Evolutionary conservation across 805 yeast species (phyloP).

Genomic region (Suhomyces sp.): DNA sequence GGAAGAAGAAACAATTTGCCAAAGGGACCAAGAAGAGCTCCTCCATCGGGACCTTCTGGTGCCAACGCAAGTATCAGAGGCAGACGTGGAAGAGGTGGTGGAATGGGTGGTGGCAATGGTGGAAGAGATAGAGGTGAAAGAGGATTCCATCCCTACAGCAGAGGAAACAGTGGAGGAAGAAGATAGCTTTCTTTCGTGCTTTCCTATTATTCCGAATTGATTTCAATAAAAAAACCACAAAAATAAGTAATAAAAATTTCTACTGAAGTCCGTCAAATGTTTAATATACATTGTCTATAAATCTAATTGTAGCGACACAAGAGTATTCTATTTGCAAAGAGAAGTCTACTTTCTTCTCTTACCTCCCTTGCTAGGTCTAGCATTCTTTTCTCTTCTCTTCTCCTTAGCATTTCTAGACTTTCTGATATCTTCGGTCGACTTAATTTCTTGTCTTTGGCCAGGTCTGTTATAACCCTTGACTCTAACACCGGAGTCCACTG

Average conservation of each 20-base stretch:
- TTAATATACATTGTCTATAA: too few relatives aligned
- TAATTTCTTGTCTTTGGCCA: slow-evolving; percentile 55
- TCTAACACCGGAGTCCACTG: slow-evolving; percentile 67
- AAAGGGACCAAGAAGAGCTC: slow-evolving; percentile 50
- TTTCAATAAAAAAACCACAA: too few relatives aligned
- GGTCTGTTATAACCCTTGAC: slow-evolving; percentile 66
- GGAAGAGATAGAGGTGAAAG: slow-evolving; percentile 30
- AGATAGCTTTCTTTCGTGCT: too few relatives aligned
- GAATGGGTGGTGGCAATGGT: slow-evolving; percentile 22
- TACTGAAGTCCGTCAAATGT: too few relatives aligned
- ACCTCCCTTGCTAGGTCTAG: slow-evolving; percentile 64
- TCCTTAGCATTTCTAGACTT: slow-evolving; percentile 71
- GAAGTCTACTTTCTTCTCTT: too few relatives aligned
- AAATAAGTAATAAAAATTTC: too few relatives aligned
- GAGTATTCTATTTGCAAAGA: too few relatives aligned
- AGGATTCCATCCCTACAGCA: slow-evolving; percentile 46
- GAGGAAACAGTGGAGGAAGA: slow-evolving; percentile 26
- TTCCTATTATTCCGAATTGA: too few relatives aligned
- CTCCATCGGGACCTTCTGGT: slow-evolving; percentile 39
- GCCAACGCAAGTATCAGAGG: slow-evolving; percentile 31
- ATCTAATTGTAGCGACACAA: too few relatives aligned
- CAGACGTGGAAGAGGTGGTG: slow-evolving; percentile 24
- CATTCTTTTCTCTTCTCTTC: slow-evolving; percentile 79
- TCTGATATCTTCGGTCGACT: slow-evolving; percentile 71
- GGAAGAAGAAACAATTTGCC: slow-evolving; percentile 42